Evolutionary conservation across 2,329 filamentous ascomycete species (phyloP).

Genomic region (Pseudogymnoascus sp.): DNA sequence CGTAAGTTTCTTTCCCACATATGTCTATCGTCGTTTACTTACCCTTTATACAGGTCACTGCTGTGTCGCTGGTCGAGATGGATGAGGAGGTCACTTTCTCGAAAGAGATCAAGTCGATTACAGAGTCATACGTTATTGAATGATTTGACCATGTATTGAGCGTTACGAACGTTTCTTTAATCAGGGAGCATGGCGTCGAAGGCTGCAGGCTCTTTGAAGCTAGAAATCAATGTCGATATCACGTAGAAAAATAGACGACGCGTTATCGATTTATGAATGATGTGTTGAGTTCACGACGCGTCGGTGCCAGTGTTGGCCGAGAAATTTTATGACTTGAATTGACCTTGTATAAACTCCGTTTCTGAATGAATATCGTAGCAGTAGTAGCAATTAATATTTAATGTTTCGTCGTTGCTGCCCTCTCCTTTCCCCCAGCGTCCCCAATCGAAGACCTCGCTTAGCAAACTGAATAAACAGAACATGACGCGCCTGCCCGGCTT

Average conservation of each 20-base stretch:
- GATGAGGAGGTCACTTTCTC: constrained; percentile 73
- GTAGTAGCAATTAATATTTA: neutral
- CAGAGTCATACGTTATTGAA: constrained; percentile 69
- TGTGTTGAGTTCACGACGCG: neutral
- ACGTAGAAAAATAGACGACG: constrained; percentile 7
- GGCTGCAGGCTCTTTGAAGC: constrained; percentile 8
- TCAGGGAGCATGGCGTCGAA: constrained; percentile 9
- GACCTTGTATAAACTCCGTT: neutral
- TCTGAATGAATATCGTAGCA: neutral
- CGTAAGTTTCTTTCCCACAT: constrained; percentile 45
- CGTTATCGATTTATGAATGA: constrained; percentile 6
- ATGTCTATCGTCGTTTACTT: constrained; percentile 10
- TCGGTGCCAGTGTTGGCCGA: neutral
- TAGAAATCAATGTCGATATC: constrained; percentile 9
- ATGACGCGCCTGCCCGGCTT: neutral
- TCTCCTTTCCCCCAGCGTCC: neutral
- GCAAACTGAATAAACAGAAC: constrained; percentile 8
- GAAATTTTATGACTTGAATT: neutral
- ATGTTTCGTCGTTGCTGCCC: neutral
- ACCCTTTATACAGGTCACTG: constrained; percentile 45
- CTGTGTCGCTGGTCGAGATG: constrained; percentile 64
- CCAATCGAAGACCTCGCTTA: constrained; percentile 1
- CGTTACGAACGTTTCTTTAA: constrained; percentile 2
- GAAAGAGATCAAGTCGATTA: constrained; percentile 69
- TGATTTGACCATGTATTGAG: constrained; percentile 33